Base-by-base conservation (phyloP, 2,329 filamentous ascomycete species). In the Pestalotiopsis sp. region DNA sequence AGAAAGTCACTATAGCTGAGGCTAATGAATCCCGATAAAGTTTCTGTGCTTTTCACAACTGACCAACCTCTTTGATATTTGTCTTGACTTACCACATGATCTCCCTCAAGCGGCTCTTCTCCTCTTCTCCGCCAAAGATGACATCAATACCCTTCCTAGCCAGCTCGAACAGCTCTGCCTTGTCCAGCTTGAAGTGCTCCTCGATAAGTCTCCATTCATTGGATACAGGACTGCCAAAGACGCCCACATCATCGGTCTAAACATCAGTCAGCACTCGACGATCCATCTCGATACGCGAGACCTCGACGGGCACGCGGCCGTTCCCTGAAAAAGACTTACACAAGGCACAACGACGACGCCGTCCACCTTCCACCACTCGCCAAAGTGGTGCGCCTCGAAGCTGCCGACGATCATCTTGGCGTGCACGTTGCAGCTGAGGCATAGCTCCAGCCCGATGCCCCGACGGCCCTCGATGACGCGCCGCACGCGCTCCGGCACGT, bases 221-320 rank as follows among this genome's bases (percentile, higher is more conserved):
- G 0, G 92, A 94, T 4, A 95, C 80, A 0, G 88, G 85, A 75
- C 92, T 95, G 64, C 90, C 91, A 74, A 96, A 96, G 25, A 96
- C 89, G 2, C 93, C 93, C 11, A 95, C 91, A 74, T 96, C 93
- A 76, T 96, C 93, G 1, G 93, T 96, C 92, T 94, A 70, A 4
- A 57, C 61, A 49, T 36, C 4, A 36, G 60, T 72, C 25, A 71
- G 68, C 52, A 23, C 25, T 31, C n/a, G n/a, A 25, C 23, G 4
- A 13, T 4, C 6, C 4, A 25, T 59, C 13, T 59, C 13, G 4
- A 27, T 11, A 5, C 11, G 9, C 9, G 23, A 9, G 12, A 1
- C 6, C 6, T 9, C 11, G 20, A n/a, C 4, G n/a, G n/a, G 45
- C 3, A 2, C 45, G 6, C 6, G 45, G 45, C 17, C 17, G 11